phyloP scores from a whole-genome alignment of 805 yeast species.

The Cyberlindnera meyerae region DNA sequence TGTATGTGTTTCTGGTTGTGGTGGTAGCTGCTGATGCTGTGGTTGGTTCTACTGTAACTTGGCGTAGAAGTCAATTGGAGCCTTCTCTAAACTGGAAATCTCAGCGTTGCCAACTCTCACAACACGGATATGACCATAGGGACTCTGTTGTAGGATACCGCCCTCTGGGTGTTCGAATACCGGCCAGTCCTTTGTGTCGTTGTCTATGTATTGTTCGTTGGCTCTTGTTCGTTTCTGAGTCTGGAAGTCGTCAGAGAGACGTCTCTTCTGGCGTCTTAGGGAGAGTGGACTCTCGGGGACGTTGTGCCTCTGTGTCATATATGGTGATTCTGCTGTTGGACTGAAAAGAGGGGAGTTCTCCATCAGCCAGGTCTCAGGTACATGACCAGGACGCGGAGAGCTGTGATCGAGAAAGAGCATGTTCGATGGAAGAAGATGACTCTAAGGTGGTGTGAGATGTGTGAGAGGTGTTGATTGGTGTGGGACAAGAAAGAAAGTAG shows the following conservation, averaged over 20 bases:
- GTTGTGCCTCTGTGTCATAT: neutral
- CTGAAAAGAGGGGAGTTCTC: constrained; percentile 16
- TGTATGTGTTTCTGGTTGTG: neutral
- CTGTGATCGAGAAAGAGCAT: constrained; percentile 19
- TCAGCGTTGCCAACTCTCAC: constrained; percentile 19
- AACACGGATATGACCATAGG: constrained; percentile 22
- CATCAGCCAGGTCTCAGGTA: constrained; percentile 16
- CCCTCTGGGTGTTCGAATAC: constrained; percentile 23
- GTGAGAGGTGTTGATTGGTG: too few relatives aligned
- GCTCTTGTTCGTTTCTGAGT: constrained; percentile 27
- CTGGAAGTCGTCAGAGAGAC: constrained; percentile 31
- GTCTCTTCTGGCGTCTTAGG: constrained; percentile 27
- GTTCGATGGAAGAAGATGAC: neutral
- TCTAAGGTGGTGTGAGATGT: too few relatives aligned
- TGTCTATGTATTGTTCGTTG: constrained; percentile 1
- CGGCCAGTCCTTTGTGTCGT: constrained; percentile 17
- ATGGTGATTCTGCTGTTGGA: constrained; percentile 12
- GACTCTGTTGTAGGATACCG: constrained; percentile 23
- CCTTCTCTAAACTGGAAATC: constrained; percentile 18
- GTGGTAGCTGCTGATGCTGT: neutral
- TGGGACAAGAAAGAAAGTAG: too few relatives aligned
- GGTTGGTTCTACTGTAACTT: neutral
- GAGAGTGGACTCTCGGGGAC: constrained; percentile 7
- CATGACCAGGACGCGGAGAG: constrained; percentile 14
- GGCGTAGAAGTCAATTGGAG: constrained; percentile 12